These are phyloP conservation scores for Syzygium grande DNA, from an alignment of 345 rosid species.

Conservation along the genomic window DNA sequence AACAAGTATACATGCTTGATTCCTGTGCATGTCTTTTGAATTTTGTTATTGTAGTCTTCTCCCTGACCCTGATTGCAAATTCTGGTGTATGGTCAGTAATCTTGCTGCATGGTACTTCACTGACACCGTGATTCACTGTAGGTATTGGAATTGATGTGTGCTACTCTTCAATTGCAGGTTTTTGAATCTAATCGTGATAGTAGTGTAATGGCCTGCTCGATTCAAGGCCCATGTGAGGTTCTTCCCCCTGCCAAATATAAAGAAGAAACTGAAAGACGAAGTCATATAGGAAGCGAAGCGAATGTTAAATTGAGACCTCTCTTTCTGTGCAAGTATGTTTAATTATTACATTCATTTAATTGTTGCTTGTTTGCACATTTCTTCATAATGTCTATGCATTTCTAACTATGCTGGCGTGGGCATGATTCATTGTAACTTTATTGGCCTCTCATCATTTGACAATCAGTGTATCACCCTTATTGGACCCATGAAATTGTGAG, in stretches of 20 bases:
- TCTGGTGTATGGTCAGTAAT: background rate
- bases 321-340: constrained; percentile 57
- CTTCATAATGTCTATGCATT: background rate
- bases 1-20: background rate
- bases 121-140: background rate
- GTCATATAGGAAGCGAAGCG: constrained; percentile 26
- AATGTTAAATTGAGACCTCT: constrained; percentile 20
- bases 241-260: constrained; percentile 41
- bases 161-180: constrained; percentile 23
- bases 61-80: background rate
- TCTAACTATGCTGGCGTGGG: background rate
- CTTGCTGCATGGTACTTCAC: background rate
- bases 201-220: constrained; percentile 35
- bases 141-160: background rate
- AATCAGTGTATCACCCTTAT: background rate
- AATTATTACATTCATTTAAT: background rate
- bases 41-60: background rate
- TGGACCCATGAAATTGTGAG: background rate
- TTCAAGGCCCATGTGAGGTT: constrained; percentile 56
- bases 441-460: background rate
- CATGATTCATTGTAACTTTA: background rate
- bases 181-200: constrained; percentile 57
- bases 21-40: background rate
- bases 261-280: constrained; percentile 35
- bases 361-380: background rate